phyloP scores from a whole-genome alignment of 2,329 filamentous ascomycete species.

The Aspergillus transmontanensis region DNA sequence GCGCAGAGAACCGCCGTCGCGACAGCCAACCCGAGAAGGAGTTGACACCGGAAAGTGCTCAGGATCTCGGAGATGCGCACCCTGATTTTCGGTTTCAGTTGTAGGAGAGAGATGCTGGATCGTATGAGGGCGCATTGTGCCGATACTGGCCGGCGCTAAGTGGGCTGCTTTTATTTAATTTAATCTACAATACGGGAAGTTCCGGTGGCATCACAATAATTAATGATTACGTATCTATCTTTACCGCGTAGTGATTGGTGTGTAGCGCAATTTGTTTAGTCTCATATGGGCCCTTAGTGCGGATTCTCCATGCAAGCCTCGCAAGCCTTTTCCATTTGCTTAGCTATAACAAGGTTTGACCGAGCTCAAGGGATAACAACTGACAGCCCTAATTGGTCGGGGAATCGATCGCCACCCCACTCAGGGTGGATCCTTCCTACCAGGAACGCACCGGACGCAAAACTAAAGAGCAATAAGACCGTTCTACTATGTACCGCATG shows the following conservation, averaged over 20 bases:
- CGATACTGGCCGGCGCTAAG: background rate
- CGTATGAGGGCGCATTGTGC: background rate
- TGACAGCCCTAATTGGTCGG: background rate
- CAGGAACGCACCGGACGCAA: background rate
- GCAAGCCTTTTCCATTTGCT: background rate
- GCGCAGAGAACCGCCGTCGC: constrained; percentile 14
- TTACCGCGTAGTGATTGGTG: background rate
- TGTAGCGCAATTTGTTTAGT: background rate
- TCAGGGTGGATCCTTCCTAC: background rate
- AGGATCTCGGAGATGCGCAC: constrained; percentile 18
- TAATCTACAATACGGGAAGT: background rate
- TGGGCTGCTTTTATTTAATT: background rate
- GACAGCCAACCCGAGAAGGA: constrained; percentile 12
- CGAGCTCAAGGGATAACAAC: background rate
- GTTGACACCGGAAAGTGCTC: constrained; percentile 5
- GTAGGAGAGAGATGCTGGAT: background rate
- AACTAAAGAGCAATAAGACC: background rate
- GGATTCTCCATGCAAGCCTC: background rate
- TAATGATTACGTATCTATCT: no score
- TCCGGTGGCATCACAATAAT: background rate
- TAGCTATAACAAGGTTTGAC: background rate
- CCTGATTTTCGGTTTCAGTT: constrained; percentile 13
- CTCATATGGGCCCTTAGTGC: background rate
- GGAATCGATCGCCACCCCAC: background rate
- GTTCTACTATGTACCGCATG: background rate